Evolutionary conservation across 768 basidiomycete genomes (phyloP).

Genomic region (Pleurotus ostreatus): DNA sequence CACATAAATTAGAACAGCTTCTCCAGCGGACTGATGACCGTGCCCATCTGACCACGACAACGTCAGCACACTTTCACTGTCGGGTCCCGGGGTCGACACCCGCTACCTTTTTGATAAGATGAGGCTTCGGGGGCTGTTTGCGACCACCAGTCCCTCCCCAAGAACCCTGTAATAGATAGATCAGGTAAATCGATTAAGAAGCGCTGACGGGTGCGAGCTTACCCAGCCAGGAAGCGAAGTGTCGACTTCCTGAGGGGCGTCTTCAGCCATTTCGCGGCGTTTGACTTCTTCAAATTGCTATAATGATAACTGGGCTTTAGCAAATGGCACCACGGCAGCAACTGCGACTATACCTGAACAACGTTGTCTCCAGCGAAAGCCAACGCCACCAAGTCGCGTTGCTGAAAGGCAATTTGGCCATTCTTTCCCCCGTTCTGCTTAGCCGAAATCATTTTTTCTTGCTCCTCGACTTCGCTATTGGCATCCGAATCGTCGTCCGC

Average conservation of each 20-base stretch:
- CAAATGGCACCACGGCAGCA: neutral
- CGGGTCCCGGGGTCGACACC: conserved; percentile 79
- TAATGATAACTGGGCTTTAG: conserved; percentile 5
- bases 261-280: conserved; percentile 73
- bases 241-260: conserved; percentile 86
- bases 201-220: conserved; percentile 20
- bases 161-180: conserved; percentile 57
- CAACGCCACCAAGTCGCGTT: conserved; percentile 87
- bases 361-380: conserved; percentile 99
- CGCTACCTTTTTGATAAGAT: conserved; percentile 75
- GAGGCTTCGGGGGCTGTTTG: conserved; percentile 32
- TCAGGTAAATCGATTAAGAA: neutral
- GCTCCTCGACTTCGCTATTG: conserved; percentile 68
- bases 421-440: conserved; percentile 33
- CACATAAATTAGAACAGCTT: conserved; percentile 29
- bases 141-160: conserved; percentile 84
- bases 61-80: conserved; percentile 5
- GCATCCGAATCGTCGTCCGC: conserved; percentile 46
- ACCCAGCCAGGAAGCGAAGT: conserved; percentile 96
- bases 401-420: conserved; percentile 69
- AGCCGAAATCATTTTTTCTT: conserved; percentile 41
- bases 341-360: conserved; percentile 56
- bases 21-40: conserved; percentile 65
- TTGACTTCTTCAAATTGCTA: conserved; percentile 89
- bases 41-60: conserved; percentile 48